Conservation (phyloP, 345 rosid genomes). For the Balakata baccata region DNA sequence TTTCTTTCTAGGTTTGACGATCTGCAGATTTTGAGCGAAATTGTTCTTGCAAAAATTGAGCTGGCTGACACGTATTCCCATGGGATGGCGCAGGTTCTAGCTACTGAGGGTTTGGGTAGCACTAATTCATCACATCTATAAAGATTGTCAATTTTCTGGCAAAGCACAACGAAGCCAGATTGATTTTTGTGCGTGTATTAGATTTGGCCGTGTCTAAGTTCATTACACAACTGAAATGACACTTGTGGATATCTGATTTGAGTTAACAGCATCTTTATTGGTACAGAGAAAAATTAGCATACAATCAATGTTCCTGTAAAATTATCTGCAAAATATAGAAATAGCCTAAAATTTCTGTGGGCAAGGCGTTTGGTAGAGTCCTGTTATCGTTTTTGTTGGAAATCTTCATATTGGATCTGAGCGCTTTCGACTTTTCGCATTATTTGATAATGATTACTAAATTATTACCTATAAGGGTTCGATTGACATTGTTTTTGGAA, state of each 20-base stretch:
- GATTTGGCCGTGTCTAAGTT: no score
- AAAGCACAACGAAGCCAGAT: neutral
- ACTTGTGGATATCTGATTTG: neutral
- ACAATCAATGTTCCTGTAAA: neutral
- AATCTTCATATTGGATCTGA: no score
- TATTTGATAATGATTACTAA: no score
- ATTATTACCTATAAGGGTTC: no score
- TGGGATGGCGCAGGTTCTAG: constrained; percentile 10
- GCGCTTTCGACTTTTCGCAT: no score
- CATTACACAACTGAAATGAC: neutral
- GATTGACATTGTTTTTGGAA: no score
- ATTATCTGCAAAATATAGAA: neutral
- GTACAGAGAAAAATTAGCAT: neutral
- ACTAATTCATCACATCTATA: neutral
- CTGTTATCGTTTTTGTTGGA: no score
- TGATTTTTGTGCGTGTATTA: constrained; percentile 8
- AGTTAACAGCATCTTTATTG: neutral
- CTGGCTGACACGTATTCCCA: neutral
- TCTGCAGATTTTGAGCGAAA: neutral
- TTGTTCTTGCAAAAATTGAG: neutral
- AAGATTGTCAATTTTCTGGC: neutral
- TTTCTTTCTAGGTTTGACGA: neutral
- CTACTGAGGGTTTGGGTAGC: neutral
- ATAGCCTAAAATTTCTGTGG: no score
- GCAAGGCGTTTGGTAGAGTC: no score